phyloP scores from a whole-genome alignment of 179 eudicot genomes.

The Carnegiea gigantea region DNA sequence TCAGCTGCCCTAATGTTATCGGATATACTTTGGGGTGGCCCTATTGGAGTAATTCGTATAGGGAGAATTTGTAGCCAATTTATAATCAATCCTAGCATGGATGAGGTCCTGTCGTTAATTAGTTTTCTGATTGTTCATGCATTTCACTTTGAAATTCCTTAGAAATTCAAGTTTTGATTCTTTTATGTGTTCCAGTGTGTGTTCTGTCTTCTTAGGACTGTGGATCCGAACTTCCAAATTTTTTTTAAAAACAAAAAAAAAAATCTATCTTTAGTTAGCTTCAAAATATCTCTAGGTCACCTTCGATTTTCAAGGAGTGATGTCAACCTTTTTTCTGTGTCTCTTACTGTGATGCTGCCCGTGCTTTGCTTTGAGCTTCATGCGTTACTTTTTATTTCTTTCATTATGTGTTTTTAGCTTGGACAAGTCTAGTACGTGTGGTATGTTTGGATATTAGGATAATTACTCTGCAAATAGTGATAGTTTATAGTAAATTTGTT shows the following conservation, averaged over 20 bases:
- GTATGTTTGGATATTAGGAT: background rate
- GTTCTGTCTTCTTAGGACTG: background rate
- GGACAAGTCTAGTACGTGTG: background rate
- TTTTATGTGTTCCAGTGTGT: background rate
- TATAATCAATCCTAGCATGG: constrained; percentile 91
- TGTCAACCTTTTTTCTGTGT: background rate
- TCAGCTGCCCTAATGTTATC: constrained; percentile 97
- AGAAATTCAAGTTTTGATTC: background rate
- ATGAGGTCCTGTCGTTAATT: constrained; percentile 54
- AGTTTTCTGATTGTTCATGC: background rate
- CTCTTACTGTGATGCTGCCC: background rate
- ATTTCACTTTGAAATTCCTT: background rate
- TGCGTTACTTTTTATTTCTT: background rate
- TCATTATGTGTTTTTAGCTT: background rate
- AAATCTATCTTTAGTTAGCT: background rate
- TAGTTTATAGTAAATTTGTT: background rate
- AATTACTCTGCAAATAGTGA: background rate
- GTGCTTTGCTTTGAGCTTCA: background rate
- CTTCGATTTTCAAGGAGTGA: background rate
- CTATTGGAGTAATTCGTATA: constrained; percentile 85
- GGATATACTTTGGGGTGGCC: constrained; percentile 97
- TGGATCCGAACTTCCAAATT: background rate
- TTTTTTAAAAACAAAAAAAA: background rate
- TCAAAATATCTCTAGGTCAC: background rate
- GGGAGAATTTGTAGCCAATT: constrained; percentile 81